Conservation (phyloP, 2,329 filamentous ascomycete species). For the Penicillium expansum region DNA sequence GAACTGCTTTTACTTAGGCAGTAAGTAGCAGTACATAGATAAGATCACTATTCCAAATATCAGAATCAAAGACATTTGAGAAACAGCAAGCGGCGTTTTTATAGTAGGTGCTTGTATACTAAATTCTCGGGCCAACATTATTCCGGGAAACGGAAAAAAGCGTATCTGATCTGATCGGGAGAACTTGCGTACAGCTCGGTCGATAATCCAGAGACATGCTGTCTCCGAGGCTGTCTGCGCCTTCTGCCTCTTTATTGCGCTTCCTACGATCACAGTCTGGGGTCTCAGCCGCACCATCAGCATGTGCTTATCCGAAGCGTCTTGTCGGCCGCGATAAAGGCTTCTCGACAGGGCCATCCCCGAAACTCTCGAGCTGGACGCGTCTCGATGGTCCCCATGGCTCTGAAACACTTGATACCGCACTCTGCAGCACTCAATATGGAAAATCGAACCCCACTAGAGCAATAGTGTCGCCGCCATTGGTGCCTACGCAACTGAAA, state of each 20-base stretch:
- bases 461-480: conserved; percentile 1
- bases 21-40: not conserved
- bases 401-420: conserved; percentile 30
- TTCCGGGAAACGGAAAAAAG: conserved; percentile 20
- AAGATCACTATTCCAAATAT: not conserved
- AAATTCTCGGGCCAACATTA: conserved; percentile 40
- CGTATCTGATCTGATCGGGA: conserved; percentile 14
- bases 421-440: conserved; percentile 26
- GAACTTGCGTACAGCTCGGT: not conserved
- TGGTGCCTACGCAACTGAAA: conserved; percentile 7
- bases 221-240: conserved; percentile 42
- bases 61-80: not conserved
- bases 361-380: conserved; percentile 24
- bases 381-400: conserved; percentile 19
- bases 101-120: not conserved
- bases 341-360: conserved; percentile 18
- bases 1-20: not conserved
- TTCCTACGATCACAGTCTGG: conserved; percentile 72
- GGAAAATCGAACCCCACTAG: conserved; percentile 6
- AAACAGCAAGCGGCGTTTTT: not conserved
- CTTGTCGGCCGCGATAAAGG: conserved; percentile 15
- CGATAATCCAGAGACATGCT: conserved; percentile 38
- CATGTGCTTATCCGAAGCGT: conserved; percentile 22
- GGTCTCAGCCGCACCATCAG: conserved; percentile 43
- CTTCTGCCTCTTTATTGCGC: conserved; percentile 61